Conservation (phyloP, 2,329 filamentous ascomycete species). For the Elsinoe fawcettii region DNA sequence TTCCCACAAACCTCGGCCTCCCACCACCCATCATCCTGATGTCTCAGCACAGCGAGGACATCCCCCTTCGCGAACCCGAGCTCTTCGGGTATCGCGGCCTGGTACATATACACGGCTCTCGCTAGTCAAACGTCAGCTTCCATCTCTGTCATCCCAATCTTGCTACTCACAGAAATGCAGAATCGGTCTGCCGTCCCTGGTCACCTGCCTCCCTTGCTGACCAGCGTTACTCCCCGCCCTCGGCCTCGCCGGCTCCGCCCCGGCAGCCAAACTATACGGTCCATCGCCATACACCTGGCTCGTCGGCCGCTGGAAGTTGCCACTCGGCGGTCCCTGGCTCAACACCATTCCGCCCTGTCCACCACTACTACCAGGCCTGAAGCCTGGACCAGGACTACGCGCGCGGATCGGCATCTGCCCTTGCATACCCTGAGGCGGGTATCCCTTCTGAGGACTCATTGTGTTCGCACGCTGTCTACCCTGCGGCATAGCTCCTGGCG, state of each 20-base stretch:
- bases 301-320: conserved; percentile 26
- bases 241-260: conserved; percentile 20
- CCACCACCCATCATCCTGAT: conserved; percentile 99
- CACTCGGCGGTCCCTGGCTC: conserved; percentile 34
- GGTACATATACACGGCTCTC: conserved; percentile 87
- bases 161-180: conserved; percentile 79
- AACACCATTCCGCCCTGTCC: conserved; percentile 36
- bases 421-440: conserved; percentile 20
- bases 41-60: conserved; percentile 73
- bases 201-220: conserved; percentile 70
- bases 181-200: conserved; percentile 76
- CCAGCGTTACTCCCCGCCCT: conserved; percentile 54
- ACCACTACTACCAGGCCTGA: conserved; percentile 2
- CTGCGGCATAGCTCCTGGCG: conserved; percentile 23
- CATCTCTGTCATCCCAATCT: not conserved
- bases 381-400: conserved; percentile 1
- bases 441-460: conserved; percentile 33
- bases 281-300: conserved; percentile 38
- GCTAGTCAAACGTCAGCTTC: conserved; percentile 46
- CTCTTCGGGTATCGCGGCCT: conserved; percentile 91
- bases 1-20: conserved; percentile 82
- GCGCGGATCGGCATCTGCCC: conserved; percentile 1
- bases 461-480: conserved; percentile 33
- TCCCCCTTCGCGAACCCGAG: conserved; percentile 89
- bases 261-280: conserved; percentile 19